Evolutionary conservation across 2,329 filamentous ascomycete genomes (phyloP).

Genomic region (Talaromyces sp.): DNA sequence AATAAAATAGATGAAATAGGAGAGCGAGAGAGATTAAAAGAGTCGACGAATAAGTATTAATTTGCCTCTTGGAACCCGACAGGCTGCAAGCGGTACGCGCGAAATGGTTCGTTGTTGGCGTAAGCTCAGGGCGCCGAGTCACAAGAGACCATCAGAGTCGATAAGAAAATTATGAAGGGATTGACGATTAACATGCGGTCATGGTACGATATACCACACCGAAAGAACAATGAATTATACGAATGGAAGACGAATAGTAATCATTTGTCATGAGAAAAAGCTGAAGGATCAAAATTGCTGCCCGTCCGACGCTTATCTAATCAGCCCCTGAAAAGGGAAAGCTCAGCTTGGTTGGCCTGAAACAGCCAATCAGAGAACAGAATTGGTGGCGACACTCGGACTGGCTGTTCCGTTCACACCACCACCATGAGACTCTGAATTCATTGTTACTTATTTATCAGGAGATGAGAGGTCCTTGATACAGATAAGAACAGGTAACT

Average conservation of each 20-base stretch:
- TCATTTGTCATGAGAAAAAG: background rate
- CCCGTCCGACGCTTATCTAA: constrained; percentile 7
- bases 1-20: background rate
- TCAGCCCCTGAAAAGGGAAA: constrained; percentile 6
- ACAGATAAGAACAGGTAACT: no score
- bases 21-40: background rate
- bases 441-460: no score
- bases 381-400: background rate
- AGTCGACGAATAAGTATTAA: background rate
- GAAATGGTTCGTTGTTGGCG: background rate
- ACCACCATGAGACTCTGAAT: background rate
- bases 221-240: background rate
- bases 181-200: background rate
- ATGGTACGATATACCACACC: background rate
- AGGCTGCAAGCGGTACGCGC: background rate
- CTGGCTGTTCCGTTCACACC: background rate
- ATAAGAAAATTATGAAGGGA: background rate
- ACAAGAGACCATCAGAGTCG: background rate
- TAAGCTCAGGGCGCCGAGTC: background rate
- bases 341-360: background rate
- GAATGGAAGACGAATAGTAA: no score
- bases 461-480: no score
- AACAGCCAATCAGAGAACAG: background rate
- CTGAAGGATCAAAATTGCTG: background rate
- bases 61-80: background rate